These are phyloP conservation scores for Penicillium salamii DNA, from an alignment of 495 filamentous ascomycete genomes.

Conservation along the genomic window DNA sequence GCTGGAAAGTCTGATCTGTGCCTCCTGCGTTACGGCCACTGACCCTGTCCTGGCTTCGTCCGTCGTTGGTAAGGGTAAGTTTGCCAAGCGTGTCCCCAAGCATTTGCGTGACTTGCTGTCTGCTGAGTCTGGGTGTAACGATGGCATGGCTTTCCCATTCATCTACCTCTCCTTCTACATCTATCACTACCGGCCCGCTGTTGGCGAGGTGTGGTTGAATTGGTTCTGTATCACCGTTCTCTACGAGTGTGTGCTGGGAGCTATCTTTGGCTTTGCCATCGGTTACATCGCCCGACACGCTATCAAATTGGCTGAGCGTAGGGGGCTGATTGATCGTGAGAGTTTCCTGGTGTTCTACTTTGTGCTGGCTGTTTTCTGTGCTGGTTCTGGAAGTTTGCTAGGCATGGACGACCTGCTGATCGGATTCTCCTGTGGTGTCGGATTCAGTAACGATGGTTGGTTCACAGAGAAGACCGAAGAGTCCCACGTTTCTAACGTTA, in stretches of 20 bases:
- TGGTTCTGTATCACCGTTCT: slow-evolving; percentile 91
- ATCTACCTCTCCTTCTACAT: slow-evolving; percentile 91
- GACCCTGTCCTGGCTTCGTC: slow-evolving; percentile 97
- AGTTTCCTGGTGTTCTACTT: slow-evolving; percentile 99
- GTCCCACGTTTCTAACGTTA: slow-evolving; percentile 98
- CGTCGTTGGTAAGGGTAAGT: slow-evolving; percentile 98
- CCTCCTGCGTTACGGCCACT: slow-evolving; percentile 95
- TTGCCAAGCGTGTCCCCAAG: slow-evolving; percentile 94
- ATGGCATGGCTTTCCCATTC: slow-evolving; percentile 99
- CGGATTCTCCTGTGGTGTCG: slow-evolving; percentile 91
- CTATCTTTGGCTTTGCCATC: slow-evolving; percentile 81
- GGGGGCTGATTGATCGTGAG: slow-evolving; percentile 87
- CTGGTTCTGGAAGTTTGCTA: slow-evolving; percentile 86
- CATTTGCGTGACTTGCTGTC: slow-evolving; percentile 94
- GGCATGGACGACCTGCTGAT: slow-evolving; percentile 96
- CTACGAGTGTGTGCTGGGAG: slow-evolving; percentile 95
- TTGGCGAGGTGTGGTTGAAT: slow-evolving; percentile 68
- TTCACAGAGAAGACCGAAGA: slow-evolving; percentile 98
- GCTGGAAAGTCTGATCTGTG: slow-evolving; percentile 81
- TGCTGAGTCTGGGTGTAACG: slow-evolving; percentile 98
- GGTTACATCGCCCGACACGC: slow-evolving; percentile 87
- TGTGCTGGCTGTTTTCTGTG: slow-evolving; percentile 91
- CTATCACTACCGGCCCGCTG: slow-evolving; percentile 70
- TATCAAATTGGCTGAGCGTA: slow-evolving; percentile 84
- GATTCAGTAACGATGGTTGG: slow-evolving; percentile 99